These are phyloP conservation scores for Hanseniaspora lindneri DNA, from an alignment of 805 yeast genomes.

Conservation along the genomic window DNA sequence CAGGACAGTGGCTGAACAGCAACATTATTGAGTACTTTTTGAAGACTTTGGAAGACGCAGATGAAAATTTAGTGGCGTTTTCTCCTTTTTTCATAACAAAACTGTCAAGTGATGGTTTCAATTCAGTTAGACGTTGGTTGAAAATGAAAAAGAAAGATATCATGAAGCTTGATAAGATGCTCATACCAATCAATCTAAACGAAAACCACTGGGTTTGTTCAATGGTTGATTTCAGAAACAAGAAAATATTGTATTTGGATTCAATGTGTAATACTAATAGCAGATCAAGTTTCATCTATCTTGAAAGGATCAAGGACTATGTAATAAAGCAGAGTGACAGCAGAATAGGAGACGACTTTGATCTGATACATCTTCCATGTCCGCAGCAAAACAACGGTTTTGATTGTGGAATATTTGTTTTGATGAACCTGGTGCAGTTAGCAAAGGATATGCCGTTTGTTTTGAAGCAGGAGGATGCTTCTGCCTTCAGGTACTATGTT, in stretches of 20 bases:
- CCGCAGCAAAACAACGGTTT: constrained; percentile 85
- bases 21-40: constrained; percentile 77
- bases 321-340: constrained; percentile 53
- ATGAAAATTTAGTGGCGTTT: constrained; percentile 50
- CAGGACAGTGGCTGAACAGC: constrained; percentile 80
- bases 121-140: constrained; percentile 76
- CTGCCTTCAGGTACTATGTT: constrained; percentile 45
- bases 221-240: constrained; percentile 50
- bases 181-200: constrained; percentile 76
- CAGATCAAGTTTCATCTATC: constrained; percentile 32
- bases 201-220: constrained; percentile 89
- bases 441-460: constrained; percentile 32
- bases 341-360: constrained; percentile 28
- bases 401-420: constrained; percentile 91
- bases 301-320: constrained; percentile 46
- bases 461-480: constrained; percentile 21
- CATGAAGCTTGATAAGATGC: constrained; percentile 44
- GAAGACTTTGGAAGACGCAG: constrained; percentile 27
- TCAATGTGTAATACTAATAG: constrained; percentile 41
- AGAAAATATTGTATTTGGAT: constrained; percentile 61
- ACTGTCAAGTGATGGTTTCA: constrained; percentile 58
- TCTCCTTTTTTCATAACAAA: constrained; percentile 82
- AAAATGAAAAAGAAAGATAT: constrained; percentile 61
- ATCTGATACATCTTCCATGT: constrained; percentile 32
- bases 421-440: constrained; percentile 59